Percentiles rank a stretch among this genome's conserved stretches.
phyloP scores from a whole-genome alignment of 2,329 filamentous ascomycete genomes.

The Aspergillus fructus region DNA sequence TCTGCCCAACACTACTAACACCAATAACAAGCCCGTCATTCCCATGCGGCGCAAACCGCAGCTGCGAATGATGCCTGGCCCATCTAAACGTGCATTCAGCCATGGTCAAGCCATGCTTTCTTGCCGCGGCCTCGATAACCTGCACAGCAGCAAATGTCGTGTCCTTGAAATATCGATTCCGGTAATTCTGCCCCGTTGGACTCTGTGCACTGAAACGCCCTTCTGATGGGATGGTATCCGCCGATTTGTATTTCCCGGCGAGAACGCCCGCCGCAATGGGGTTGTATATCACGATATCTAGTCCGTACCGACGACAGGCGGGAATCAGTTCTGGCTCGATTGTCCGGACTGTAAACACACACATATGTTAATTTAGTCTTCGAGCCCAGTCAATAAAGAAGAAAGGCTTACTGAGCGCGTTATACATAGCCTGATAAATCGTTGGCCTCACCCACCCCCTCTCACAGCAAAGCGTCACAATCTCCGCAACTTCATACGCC shows the following conservation, averaged over 20 bases:
- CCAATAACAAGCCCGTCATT: conserved; percentile 10
- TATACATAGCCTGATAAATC: conserved; percentile 8
- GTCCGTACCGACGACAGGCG: conserved; percentile 10
- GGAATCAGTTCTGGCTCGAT: conserved; percentile 9
- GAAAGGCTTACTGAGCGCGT: not conserved
- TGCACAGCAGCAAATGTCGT: not conserved
- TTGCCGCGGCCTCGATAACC: conserved; percentile 1
- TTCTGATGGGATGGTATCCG: not conserved
- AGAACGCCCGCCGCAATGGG: conserved; percentile 10
- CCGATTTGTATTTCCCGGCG: conserved; percentile 3
- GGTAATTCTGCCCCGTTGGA: conserved; percentile 2
- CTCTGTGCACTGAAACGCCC: conserved; percentile 3
- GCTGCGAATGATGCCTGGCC: conserved; percentile 7
- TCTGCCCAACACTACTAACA: conserved; percentile 29
- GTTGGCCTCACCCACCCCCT: conserved; percentile 6
- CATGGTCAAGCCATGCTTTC: conserved; percentile 6
- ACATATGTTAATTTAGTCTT: not conserved
- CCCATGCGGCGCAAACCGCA: not conserved
- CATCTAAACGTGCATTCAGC: conserved; percentile 8
- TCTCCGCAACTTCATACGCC: conserved; percentile 7
- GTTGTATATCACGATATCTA: conserved; percentile 11
- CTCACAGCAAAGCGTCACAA: conserved; percentile 1
- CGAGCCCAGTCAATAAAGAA: too few relatives aligned
- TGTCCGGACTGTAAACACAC: not conserved
- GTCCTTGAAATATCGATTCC: conserved; percentile 9